Base-by-base conservation (phyloP, 306 rosid species). In the Ormosia emarginata region DNA sequence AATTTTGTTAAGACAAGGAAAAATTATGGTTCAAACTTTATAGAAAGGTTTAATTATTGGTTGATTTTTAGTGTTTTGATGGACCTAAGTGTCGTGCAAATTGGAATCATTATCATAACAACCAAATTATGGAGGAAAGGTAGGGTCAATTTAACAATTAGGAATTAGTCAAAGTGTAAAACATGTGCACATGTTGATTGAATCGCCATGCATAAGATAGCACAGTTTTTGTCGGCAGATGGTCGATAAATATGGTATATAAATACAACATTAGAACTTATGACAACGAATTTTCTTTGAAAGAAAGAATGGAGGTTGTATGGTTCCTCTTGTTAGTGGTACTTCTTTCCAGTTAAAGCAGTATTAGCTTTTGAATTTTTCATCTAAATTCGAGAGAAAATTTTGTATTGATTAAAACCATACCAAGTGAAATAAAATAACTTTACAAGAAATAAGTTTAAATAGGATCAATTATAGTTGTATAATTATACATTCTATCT, bases 101-200 rank as follows among this genome's bases (percentile, higher is more conserved):
- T 40, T 75, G 83, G 47, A 37, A 67, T 61, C 79, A 79, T 78
- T 79, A 83, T 87, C 87, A 57, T 70, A 83, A 85, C 87, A 34
- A 73, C 72, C 75, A 58, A 74, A 81, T 81, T 65, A 85, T 71
- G 41, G 79, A 32, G 29, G 17, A 15, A 56, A 5, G 79, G 55
- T 57, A 59, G 80, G 79, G 85, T 70, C 79, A 61, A 49, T 9
- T 39, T 36, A 69, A 47, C 76, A 44, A 73, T 47, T 15, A 80
- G 44, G 68, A 74, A 36, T 77, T 46, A 32, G 64, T 46, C 30
- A 12, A 71, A 44, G 34, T 43, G 71, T 39, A 50, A 52, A 74
- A 34, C n/a, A 18, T 29, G 3, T 79, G 34, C 41, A 52, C 18
- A 44, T 62, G 17, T 59, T 24, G 11, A 50, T 49, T 65, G 52